Conservation (phyloP, 495 filamentous ascomycete species). For the Aspergillus indologenus region DNA sequence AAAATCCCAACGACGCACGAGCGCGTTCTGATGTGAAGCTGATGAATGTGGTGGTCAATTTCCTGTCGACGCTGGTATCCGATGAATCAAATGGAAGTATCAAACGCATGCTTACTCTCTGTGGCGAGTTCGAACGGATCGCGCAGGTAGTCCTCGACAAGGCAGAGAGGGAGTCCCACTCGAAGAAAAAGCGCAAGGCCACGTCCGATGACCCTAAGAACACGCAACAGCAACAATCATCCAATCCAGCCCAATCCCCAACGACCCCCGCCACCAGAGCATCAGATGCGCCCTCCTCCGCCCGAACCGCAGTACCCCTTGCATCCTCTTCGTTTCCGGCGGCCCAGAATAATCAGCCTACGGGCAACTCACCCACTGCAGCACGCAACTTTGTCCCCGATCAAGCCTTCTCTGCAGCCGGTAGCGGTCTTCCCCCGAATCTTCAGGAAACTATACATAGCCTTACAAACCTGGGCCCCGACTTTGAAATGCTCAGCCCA, state of each 20-base stretch:
- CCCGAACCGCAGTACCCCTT: conserved; percentile 29
- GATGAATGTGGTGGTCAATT: conserved; percentile 90
- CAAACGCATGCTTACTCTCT: conserved; percentile 87
- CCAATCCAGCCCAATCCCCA: conserved; percentile 24
- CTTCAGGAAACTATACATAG: conserved; percentile 30
- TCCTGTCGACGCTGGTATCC: conserved; percentile 73
- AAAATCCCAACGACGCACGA: conserved; percentile 87
- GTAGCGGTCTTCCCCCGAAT: conserved; percentile 21
- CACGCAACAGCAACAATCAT: conserved; percentile 19
- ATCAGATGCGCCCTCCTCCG: conserved; percentile 26
- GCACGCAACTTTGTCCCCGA: conserved; percentile 30
- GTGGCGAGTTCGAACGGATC: conserved; percentile 92
- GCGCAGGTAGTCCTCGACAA: conserved; percentile 90
- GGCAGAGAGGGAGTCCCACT: conserved; percentile 74
- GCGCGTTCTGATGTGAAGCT: conserved; percentile 84
- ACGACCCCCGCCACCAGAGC: conserved; percentile 23
- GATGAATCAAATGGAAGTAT: conserved; percentile 81
- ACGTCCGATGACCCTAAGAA: conserved; percentile 41
- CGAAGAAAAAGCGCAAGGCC: conserved; percentile 74
- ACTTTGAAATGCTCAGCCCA: conserved; percentile 44
- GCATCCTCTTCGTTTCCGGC: conserved; percentile 33
- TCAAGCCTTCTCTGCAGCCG: conserved; percentile 33
- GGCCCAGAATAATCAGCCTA: conserved; percentile 22
- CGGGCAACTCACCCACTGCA: conserved; percentile 23
- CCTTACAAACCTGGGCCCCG: conserved; percentile 36